Evolutionary conservation across 1,284 basidiomycete species (phyloP).

Genomic region (Singerocomus inundabilis): DNA sequence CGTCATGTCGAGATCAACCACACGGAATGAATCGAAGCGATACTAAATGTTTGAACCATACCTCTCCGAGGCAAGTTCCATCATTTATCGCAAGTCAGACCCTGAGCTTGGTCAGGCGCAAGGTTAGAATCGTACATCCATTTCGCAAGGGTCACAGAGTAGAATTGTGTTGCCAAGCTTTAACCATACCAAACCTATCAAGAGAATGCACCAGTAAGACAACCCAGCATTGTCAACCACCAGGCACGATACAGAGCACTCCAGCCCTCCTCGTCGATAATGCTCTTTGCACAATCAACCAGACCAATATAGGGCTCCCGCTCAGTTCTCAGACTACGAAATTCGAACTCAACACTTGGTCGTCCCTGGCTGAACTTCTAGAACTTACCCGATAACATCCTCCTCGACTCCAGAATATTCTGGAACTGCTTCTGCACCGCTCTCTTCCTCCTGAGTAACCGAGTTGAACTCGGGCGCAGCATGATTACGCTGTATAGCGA

Average conservation of each 20-base stretch:
- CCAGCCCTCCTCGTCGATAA: conserved; percentile 83
- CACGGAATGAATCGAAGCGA: too few species aligned
- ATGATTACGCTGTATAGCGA: conserved; percentile 84
- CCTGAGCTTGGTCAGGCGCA: too few species aligned
- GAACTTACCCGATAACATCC: conserved; percentile 79
- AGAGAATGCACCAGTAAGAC: conserved; percentile 58
- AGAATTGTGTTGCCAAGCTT: background rate
- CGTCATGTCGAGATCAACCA: too few species aligned
- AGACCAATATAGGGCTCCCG: conserved; percentile 84
- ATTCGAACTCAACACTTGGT: conserved; percentile 1
- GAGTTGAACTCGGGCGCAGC: conserved; percentile 69
- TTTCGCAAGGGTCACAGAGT: background rate
- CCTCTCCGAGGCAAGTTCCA: too few species aligned
- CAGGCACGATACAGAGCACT: conserved; percentile 79
- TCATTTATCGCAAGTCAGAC: too few species aligned
- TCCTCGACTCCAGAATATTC: conserved; percentile 75
- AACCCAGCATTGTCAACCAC: conserved; percentile 80
- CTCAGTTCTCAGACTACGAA: conserved; percentile 67
- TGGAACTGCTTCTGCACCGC: conserved; percentile 60
- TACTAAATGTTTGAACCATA: too few species aligned
- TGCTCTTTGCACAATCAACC: conserved; percentile 74
- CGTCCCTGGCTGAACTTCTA: too few species aligned
- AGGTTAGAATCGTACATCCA: background rate
- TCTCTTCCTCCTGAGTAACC: conserved; percentile 68
- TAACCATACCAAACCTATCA: conserved; percentile 22